Conservation (phyloP, 1,139 yeast species). For the Blastobotrys elegans region DNA sequence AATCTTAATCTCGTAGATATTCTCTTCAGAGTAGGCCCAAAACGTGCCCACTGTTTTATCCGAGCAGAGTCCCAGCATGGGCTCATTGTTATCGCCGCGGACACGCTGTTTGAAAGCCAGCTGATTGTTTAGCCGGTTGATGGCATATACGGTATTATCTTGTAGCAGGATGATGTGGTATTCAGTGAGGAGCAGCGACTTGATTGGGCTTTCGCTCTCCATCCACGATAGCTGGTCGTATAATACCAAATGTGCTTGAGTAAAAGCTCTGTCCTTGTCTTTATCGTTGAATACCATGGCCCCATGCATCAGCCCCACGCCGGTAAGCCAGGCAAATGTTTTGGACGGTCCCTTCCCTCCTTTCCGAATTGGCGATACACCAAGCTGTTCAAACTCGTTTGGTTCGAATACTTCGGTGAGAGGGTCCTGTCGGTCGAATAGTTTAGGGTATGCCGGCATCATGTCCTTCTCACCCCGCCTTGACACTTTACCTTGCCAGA, state of each 20-base stretch:
- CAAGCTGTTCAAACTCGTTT: conserved; percentile 18
- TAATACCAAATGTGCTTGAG: conserved; percentile 38
- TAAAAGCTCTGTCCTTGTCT: conserved; percentile 22
- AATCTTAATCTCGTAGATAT: conserved; percentile 58
- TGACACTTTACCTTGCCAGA: conserved; percentile 35
- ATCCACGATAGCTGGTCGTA: conserved; percentile 36
- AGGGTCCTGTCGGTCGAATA: conserved; percentile 28
- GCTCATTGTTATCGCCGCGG: conserved; percentile 39
- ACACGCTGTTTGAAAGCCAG: conserved; percentile 41
- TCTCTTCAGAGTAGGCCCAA: conserved; percentile 53
- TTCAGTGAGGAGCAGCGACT: conserved; percentile 39
- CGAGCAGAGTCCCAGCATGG: conserved; percentile 51
- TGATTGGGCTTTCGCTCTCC: conserved; percentile 9
- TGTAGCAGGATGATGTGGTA: conserved; percentile 50
- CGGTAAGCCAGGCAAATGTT: conserved; percentile 44
- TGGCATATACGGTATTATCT: conserved; percentile 38
- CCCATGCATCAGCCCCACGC: conserved; percentile 44
- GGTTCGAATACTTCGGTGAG: conserved; percentile 28
- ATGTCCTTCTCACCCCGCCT: conserved; percentile 24
- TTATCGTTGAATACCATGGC: conserved; percentile 20
- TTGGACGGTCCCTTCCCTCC: conserved; percentile 14
- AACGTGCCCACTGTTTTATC: conserved; percentile 53
- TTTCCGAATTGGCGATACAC: conserved; percentile 18
- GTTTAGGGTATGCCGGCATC: conserved; percentile 29
- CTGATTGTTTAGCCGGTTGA: conserved; percentile 48